phyloP scores from a whole-genome alignment of 257 asterid species.

The Anisodus acutangulus region DNA sequence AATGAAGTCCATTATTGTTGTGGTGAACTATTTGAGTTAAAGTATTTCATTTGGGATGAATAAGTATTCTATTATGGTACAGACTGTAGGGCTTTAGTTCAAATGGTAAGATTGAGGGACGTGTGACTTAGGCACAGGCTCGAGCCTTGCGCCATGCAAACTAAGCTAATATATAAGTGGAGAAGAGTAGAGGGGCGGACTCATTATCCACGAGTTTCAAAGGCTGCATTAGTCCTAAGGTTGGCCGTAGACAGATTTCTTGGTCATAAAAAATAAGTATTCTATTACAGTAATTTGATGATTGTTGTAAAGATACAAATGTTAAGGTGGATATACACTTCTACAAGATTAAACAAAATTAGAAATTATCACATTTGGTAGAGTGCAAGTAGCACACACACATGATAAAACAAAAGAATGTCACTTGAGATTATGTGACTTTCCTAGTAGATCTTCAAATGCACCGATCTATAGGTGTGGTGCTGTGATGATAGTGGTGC shows the following conservation, averaged over 20 bases:
- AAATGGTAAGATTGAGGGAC: not conserved
- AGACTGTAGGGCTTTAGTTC: too few species aligned
- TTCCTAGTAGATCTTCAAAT: not conserved
- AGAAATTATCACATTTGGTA: not conserved
- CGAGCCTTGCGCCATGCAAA: not conserved
- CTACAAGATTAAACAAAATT: not conserved
- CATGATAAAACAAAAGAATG: not conserved
- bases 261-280: not conserved
- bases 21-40: not conserved
- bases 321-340: not conserved
- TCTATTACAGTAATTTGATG: not conserved
- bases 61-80: not conserved
- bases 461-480: not conserved
- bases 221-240: conserved; percentile 6
- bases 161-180: not conserved
- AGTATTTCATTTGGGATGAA: not conserved
- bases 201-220: not conserved
- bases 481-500: not conserved
- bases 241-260: not conserved
- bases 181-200: not conserved
- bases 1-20: not conserved
- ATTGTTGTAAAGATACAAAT: not conserved
- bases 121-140: not conserved
- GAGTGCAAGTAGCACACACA: not conserved
- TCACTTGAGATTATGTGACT: not conserved